Percentiles rank a stretch among this genome's conserved stretches.
Conservation (phyloP, 2,329 filamentous ascomycete species). For the Graphilbum sp. region DNA sequence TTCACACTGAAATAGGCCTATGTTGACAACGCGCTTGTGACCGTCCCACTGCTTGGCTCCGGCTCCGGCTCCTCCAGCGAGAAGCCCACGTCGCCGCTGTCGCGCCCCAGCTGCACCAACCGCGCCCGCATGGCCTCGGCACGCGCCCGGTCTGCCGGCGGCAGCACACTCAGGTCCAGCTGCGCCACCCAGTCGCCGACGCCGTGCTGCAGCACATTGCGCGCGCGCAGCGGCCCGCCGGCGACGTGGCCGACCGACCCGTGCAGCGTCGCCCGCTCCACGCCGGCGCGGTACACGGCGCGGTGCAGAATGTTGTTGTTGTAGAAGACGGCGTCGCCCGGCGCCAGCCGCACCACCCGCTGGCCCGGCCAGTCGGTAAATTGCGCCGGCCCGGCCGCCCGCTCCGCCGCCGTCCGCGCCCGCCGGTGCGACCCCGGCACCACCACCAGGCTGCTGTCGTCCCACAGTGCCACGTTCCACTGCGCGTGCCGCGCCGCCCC, state of each 20-base stretch:
- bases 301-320: conserved; percentile 77
- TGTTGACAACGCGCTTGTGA: too few relatives aligned
- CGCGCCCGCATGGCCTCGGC: conserved; percentile 49
- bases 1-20: too few relatives aligned
- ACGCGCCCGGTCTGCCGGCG: conserved; percentile 19
- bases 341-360: conserved; percentile 45
- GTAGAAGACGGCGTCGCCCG: conserved; percentile 75
- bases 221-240: conserved; percentile 39
- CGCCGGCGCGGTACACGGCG: conserved; percentile 42
- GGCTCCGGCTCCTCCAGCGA: conserved; percentile 31
- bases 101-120: conserved; percentile 44
- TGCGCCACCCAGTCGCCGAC: conserved; percentile 50
- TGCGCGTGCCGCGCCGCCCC: conserved; percentile 59
- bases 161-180: conserved; percentile 31
- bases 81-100: conserved; percentile 46
- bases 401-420: conserved; percentile 53
- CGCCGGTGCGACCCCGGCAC: conserved; percentile 63
- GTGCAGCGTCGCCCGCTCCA: conserved; percentile 55
- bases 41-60: neutral
- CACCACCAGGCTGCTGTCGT: conserved; percentile 57
- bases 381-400: conserved; percentile 48
- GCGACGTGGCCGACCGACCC: conserved; percentile 49
- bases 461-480: conserved; percentile 72
- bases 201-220: conserved; percentile 63
- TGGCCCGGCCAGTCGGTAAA: conserved; percentile 46